Conservation (phyloP, 768 basidiomycete species). For the Lyophyllum shimeji region DNA sequence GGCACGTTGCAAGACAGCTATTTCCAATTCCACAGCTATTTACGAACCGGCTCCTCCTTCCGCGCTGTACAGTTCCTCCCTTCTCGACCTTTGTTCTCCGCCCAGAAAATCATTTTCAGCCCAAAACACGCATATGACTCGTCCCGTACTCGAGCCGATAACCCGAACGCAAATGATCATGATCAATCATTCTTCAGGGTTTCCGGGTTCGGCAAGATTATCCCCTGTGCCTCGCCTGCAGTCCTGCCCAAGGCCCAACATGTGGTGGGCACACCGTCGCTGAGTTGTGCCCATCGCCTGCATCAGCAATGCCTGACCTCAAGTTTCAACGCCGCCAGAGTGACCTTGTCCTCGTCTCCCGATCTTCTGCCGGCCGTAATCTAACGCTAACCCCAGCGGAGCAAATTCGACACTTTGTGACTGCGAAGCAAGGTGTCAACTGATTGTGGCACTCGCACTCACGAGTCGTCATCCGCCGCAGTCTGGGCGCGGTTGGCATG, state of each 20-base stretch:
- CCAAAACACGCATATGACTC: conserved; percentile 18
- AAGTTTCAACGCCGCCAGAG: background rate
- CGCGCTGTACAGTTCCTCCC: background rate
- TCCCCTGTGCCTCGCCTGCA: conserved; percentile 12
- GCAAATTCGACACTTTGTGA: conserved; percentile 1
- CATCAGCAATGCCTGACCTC: background rate
- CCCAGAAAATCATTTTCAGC: background rate
- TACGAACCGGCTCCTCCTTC: conserved; percentile 3
- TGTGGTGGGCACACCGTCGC: background rate
- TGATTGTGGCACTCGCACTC: conserved; percentile 5
- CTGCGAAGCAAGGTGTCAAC: conserved; percentile 3
- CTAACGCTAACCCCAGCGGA: conserved; percentile 12
- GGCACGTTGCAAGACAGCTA: conserved; percentile 7
- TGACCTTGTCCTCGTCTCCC: conserved; percentile 1
- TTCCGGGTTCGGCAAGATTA: conserved; percentile 4
- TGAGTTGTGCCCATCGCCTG: background rate
- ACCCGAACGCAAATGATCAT: conserved; percentile 18
- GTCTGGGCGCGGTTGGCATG: conserved; percentile 1
- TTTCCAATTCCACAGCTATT: conserved; percentile 1
- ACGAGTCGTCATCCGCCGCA: background rate
- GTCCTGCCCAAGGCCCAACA: background rate
- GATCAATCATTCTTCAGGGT: conserved; percentile 10
- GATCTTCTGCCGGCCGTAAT: conserved; percentile 10
- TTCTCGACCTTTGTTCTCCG: background rate
- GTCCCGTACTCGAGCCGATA: conserved; percentile 19